Percentiles rank a stretch among this genome's conserved stretches.
Evolutionary conservation across 352 stramenopile species (phyloP).

Genomic region (Phytopythium kandeliae): DNA sequence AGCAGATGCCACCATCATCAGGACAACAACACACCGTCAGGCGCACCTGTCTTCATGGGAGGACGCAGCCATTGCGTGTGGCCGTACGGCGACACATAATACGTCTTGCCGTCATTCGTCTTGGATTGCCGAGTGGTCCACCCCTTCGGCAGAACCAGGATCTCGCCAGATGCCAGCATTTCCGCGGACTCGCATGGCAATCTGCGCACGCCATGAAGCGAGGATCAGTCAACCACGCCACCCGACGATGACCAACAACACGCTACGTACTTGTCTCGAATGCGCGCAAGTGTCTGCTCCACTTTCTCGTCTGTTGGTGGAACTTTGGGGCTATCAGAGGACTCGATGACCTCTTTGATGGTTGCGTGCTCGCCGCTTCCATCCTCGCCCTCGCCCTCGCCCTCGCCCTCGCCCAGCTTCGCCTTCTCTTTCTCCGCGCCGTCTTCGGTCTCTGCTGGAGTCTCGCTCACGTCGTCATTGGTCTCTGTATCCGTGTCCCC

Average conservation of each 20-base stretch:
- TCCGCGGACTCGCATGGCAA: conserved; percentile 52
- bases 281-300: conserved; percentile 50
- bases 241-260: background rate
- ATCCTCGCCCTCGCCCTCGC: conserved; percentile 9
- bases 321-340: conserved; percentile 14
- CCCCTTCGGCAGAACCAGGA: conserved; percentile 67
- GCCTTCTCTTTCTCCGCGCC: background rate
- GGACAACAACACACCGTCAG: background rate
- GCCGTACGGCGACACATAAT: conserved; percentile 80
- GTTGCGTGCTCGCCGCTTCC: conserved; percentile 29
- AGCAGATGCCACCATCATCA: background rate
- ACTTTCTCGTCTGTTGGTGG: conserved; percentile 54
- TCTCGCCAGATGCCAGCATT: conserved; percentile 66
- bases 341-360: conserved; percentile 37
- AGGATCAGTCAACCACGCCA: background rate
- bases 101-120: conserved; percentile 81
- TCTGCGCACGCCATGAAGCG: conserved; percentile 9
- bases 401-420: background rate
- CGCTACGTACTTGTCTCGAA: conserved; percentile 39
- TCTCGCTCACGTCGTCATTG: background rate
- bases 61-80: conserved; percentile 81
- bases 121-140: conserved; percentile 79
- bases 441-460: background rate
- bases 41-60: conserved; percentile 56
- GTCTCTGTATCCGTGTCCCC: conserved; percentile 3